Evolutionary conservation across 176 grass and related monocot genomes (phyloP), one percentile per base, ranked within the genome.

Genomic region (Tillandsia leiboldiana): DNA sequence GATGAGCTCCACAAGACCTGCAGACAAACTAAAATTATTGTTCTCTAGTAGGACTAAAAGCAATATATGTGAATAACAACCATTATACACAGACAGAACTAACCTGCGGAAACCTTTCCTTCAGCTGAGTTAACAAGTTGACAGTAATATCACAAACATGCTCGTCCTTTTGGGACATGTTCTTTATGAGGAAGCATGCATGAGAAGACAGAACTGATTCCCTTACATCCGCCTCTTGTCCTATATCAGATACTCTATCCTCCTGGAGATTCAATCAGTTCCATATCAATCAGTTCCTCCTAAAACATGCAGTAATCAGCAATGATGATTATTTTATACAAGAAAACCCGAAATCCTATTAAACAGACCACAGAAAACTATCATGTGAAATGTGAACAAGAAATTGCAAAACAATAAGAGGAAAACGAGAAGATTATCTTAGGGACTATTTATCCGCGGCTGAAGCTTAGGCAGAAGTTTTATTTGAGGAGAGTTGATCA

Each of bases 41-140:
- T 59, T 15, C 63, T 75, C 70, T 12, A 83, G 51, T 74, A 51
- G 71, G 72, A 49, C 33, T 69, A 29, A 50, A 62, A 83, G 72
- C n/a, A 79, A 72, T 62, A 75, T 12, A 67, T 68, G 22, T 11
- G n/a, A 58, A 65, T 51, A 79, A 17, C 62, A 26, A 17, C n/a
- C 58, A 48, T 42, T 58, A 20, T 27, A 66, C 9, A 33, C 69
- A 49, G 53, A 50, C 12, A 80, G 29, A 72, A 64, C 66, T 49
- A 85, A 97, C 94, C 94, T 97, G 94, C 51, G 89, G 94, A 68
- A 97, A 97, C 76, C 86, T 92, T 73, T 90, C 94, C 82, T 87
- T 97, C 52, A 97, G 66, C 75, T 97, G 89, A 68, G 80, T 92
- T 83, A 97, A 86, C 66, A 97, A 77, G 69, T 97, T 91, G 62